Evolutionary conservation across 2,329 filamentous ascomycete genomes (phyloP), one percentile per base, ranked within the genome.

Genomic region (Calonectria honghensis): DNA sequence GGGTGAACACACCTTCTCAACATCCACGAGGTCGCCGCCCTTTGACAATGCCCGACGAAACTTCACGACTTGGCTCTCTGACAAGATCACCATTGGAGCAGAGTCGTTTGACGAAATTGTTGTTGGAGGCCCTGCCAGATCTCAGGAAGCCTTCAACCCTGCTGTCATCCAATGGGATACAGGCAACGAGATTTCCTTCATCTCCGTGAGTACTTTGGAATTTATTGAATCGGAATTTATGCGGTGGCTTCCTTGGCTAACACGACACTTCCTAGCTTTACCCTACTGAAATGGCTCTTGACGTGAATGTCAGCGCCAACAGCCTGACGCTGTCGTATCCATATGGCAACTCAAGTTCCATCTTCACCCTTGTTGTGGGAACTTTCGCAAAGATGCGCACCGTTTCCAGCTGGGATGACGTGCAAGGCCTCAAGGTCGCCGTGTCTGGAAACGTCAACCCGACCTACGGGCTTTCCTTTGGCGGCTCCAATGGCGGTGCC

Each of bases 111-210:
- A 89, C 16, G 88, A 93, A 81, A 88, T 86, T 52, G 87, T 88
- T 2, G 81, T 92, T 7, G 91, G 91, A 13, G 92, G 91, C 0
- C 88, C 89, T 6, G 85, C 87, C 1, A 86, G 86, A 66, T 90
- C 89, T 54, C 87, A 87, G 6, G 85, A 81, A 9, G 87, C 89
- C 0, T 93, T 91, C 81, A 92, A 90, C 73, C 91, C 91, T 0
- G 89, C 90, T 0, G 88, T 93, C 7, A 86, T 91, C 0, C 91
- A 93, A 78, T 93, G 91, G 92, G 80, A 85, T 20, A 86, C 85
- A 6, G 86, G 84, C 6, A 77, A 79, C 27, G 85, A 86, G 64
- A 81, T 84, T 10, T 77, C 79, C 0, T 83, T 79, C 13, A 77
- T 83, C 16, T 80, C 79, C 5, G 80, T 80, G 72, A 63, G 79